Percentiles rank a stretch among this genome's conserved stretches.
phyloP scores from a whole-genome alignment of 495 filamentous ascomycete genomes.

The Neurospora intermedia region DNA sequence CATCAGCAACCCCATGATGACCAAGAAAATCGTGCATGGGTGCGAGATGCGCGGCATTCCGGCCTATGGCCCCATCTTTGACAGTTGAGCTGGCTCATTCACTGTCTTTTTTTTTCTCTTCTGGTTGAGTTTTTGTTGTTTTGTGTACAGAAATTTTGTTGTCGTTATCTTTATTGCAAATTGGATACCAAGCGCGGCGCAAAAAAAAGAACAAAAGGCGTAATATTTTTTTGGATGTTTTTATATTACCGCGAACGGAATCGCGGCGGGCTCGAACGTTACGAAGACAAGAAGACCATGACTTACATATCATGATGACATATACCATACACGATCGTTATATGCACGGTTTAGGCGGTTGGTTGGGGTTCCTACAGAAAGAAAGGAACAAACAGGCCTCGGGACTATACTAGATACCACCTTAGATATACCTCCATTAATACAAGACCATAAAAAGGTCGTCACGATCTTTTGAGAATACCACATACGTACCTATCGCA shows the following conservation, averaged over 20 bases:
- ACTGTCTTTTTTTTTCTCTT: neutral
- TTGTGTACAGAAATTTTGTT: neutral
- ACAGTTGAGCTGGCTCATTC: conserved; percentile 39
- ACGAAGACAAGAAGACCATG: neutral
- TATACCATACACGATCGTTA: neutral
- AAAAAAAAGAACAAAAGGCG: neutral
- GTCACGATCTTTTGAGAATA: neutral
- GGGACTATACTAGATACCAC: neutral
- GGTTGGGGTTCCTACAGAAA: too few species aligned
- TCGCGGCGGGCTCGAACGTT: neutral
- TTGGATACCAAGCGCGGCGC: neutral
- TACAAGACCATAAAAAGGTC: neutral
- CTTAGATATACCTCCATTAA: neutral
- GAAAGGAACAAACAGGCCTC: too few species aligned
- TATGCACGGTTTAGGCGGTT: too few species aligned
- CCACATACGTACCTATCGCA: neutral
- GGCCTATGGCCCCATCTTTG: conserved; percentile 69
- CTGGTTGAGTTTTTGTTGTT: neutral
- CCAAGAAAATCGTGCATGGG: conserved; percentile 44
- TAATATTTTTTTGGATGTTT: neutral
- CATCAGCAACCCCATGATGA: conserved; percentile 59
- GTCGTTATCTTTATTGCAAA: neutral
- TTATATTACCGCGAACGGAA: neutral
- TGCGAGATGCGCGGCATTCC: conserved; percentile 56
- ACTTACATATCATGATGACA: neutral